These are phyloP conservation scores for Ascochyta pisi DNA, from an alignment of 2,329 filamentous ascomycete species.

Conservation along the genomic window DNA sequence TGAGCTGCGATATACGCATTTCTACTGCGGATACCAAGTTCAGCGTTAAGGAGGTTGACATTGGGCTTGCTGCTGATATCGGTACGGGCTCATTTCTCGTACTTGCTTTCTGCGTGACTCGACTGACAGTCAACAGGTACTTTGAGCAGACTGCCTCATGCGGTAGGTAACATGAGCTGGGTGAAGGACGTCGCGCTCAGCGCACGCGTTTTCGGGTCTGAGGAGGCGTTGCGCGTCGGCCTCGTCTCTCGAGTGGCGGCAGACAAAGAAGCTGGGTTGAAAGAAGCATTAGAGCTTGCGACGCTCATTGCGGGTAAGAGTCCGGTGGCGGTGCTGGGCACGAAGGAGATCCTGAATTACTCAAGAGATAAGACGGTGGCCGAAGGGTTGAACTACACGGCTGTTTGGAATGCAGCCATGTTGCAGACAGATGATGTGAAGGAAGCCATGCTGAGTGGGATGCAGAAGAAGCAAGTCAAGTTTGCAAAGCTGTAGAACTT, in stretches of 20 bases:
- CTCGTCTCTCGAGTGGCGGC: slow-evolving; percentile 72
- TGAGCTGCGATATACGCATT: slow-evolving; percentile 74
- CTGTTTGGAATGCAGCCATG: slow-evolving; percentile 84
- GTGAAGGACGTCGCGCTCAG: slow-evolving; percentile 79
- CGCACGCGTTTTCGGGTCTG: slow-evolving; percentile 71
- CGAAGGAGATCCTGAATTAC: slow-evolving; percentile 85
- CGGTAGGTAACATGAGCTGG: slow-evolving; percentile 75
- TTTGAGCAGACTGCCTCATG: slow-evolving; percentile 68
- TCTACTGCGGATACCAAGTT: slow-evolving; percentile 66
- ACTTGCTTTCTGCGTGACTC: not conserved
- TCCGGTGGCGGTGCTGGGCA: slow-evolving; percentile 85
- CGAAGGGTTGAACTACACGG: slow-evolving; percentile 83
- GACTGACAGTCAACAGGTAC: not conserved
- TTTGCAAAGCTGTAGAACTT: slow-evolving; percentile 78
- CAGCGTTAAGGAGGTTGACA: slow-evolving; percentile 82
- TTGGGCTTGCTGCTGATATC: slow-evolving; percentile 80
- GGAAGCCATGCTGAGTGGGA: slow-evolving; percentile 74
- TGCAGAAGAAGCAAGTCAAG: slow-evolving; percentile 78
- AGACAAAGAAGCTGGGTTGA: slow-evolving; percentile 60
- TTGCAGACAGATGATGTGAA: slow-evolving; percentile 81
- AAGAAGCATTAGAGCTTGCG: slow-evolving; percentile 66
- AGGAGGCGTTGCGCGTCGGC: slow-evolving; percentile 73
- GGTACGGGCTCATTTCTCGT: slow-evolving; percentile 68
- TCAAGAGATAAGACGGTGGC: slow-evolving; percentile 77
- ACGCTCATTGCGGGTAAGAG: slow-evolving; percentile 76